Base-by-base conservation (phyloP, 495 filamentous ascomycete species). In the Diplogelasinospora grovesii region DNA sequence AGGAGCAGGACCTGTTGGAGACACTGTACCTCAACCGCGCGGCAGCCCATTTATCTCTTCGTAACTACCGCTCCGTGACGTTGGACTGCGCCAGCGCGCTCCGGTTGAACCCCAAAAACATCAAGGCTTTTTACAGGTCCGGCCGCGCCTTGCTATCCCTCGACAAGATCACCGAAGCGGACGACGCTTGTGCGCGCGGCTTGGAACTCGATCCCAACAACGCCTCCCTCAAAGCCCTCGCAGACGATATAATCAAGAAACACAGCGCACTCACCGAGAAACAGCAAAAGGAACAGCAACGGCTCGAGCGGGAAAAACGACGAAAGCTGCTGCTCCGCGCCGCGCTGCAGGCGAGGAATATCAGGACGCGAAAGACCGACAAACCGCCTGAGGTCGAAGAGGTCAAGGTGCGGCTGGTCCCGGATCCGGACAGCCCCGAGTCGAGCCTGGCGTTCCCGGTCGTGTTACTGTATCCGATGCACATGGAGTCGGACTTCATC, bases 51-150 rank as follows among this genome's bases (percentile, higher is more conserved):
- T 65, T 96, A 31, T 60, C 66, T 43, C 57, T 76, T 16, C 50
- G 60, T 35, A 98, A 98, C 65, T 89, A 89, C 63, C 79, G 90
- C 32, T 79, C 78, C 38, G 85, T 82, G 57, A 89, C 79, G 34
- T 68, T 79, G 13, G 92, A 97, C 64, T 88, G 86, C 59, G 82
- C 83, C 2, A 66, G 75, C n/a, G 81, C 85, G 3, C 70, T 98
- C 27, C 76, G 78, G 23, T 68, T 95, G 19, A 89, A 94, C 60
- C 71, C 79, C 5, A 59, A 47, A 35, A 93, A 92, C 57, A 56
- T 90, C 52, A 98, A 98, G 64, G 88, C 90, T 4, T 85, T 78
- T 56, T 97, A 95, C 59, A 82, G 92, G 39, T 85, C 83, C 20
- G 74, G 82, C 0, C 68, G 71, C 46, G 89, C 92, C 5, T 72